Evolutionary conservation across 2,329 filamentous ascomycete genomes (phyloP).

Genomic region (Aspergillus sp.): DNA sequence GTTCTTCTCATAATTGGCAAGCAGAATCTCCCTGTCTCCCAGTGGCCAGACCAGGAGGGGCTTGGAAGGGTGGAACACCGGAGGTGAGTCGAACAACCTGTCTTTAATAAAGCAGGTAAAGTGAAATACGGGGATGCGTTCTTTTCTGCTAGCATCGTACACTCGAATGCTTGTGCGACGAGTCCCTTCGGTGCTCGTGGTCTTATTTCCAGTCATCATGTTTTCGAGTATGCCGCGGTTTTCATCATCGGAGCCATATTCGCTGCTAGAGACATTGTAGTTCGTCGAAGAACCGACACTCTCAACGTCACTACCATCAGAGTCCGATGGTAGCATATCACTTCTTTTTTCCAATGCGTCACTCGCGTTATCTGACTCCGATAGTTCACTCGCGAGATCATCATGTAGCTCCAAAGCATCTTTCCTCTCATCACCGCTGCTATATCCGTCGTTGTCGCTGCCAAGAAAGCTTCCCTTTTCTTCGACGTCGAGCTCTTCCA

Average conservation of each 20-base stretch:
- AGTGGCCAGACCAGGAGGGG: constrained; percentile 9
- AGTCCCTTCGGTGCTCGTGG: background rate
- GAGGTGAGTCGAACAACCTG: constrained; percentile 6
- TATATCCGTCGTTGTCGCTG: background rate
- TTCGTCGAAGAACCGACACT: background rate
- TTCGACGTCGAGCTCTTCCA: background rate
- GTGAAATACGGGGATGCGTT: background rate
- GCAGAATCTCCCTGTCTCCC: background rate
- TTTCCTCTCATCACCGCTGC: background rate
- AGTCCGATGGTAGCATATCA: background rate
- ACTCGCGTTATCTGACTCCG: background rate
- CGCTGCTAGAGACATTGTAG: background rate
- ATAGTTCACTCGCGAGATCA: background rate
- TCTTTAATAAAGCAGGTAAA: background rate
- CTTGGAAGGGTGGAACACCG: constrained; percentile 2
- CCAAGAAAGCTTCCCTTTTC: background rate
- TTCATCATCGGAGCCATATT: background rate
- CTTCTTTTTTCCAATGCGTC: background rate
- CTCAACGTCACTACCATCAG: background rate
- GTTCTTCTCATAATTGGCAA: constrained; percentile 7
- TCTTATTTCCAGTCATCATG: background rate
- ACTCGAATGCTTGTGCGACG: background rate
- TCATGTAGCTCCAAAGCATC: background rate
- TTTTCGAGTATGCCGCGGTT: background rate
- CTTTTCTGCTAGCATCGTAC: background rate